Base-by-base conservation (phyloP, 2,329 filamentous ascomycete species). In the Pochonia chlamydosporia region DNA sequence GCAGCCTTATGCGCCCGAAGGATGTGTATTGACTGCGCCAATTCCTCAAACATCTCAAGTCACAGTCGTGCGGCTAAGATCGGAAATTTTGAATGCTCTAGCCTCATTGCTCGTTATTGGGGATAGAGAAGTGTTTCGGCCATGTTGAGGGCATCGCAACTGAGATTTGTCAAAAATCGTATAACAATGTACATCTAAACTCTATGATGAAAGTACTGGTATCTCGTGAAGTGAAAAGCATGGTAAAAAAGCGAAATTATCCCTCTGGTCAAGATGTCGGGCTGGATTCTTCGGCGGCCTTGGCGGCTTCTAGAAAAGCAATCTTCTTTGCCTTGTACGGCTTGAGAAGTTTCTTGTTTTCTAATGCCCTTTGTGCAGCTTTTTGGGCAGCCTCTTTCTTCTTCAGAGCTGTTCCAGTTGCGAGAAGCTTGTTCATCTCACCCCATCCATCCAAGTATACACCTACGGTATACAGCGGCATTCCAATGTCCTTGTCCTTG, bases 351-450 rank as follows among this genome's bases (percentile, higher is more conserved):
- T 83, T 85, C 61, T 82, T 84, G 58, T 89, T 83, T 36, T 74
- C 69, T 60, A 91, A 57, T 1, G 84, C 85, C 54, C 72, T 70
- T 36, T 70, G 65, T 1, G 87, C 87, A 1, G 87, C 87, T 54
- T 78, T 82, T 13, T 77, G 70, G 0, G 82, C 83, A 1, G 86
- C 87, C 48, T 88, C 83, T 48, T 78, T 80, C 66, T 89, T 89
- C 46, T 76, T 80, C 52, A 80, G 66, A 1, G 78, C 86, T 26
- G 75, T 77, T 1, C 85, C 87, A 39, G 71, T 72, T 0, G 82
- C 87, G 5, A 91, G 64, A 48, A 78, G 67, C 59, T 80, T 76
- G 42, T 78, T 69, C 26, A 72, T 74, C 63, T 85, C 81, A 4
- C 85, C 86, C 73, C 82, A 87, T 0, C 85, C 86, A 18, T 80